Evolutionary conservation across 164 flowering plant species (phyloP).

Genomic region (Sedum album): DNA sequence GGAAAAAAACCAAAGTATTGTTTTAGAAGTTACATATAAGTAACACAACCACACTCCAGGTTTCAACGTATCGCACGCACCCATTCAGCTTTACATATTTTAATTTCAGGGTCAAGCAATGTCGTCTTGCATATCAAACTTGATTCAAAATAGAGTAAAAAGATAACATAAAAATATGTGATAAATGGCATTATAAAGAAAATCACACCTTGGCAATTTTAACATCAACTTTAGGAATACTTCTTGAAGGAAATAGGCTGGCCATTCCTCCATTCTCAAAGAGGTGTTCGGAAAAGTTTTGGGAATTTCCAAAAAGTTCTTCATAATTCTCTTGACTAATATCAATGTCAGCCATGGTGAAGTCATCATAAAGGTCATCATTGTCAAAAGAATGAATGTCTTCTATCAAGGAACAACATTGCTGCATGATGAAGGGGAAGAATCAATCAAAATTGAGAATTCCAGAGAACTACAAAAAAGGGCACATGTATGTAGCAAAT

Average conservation of each 20-base stretch:
- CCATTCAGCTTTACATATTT: neutral
- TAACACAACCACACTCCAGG: neutral
- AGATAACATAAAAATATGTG: too few relatives aligned
- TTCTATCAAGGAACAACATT: conserved; percentile 28
- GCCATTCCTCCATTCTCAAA: neutral
- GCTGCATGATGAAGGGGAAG: neutral
- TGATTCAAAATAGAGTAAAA: too few relatives aligned
- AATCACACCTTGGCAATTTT: conserved; percentile 42
- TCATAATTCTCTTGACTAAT: neutral
- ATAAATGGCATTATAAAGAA: too few relatives aligned
- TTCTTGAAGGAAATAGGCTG: neutral
- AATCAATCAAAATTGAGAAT: neutral
- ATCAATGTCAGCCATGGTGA: neutral
- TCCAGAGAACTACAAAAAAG: neutral
- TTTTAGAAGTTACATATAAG: neutral
- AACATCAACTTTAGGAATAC: conserved; percentile 39
- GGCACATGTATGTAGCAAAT: neutral
- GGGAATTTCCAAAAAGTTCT: neutral
- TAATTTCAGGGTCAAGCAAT: too few relatives aligned
- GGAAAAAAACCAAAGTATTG: neutral
- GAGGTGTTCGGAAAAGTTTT: neutral
- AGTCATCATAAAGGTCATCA: neutral
- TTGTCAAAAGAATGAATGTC: neutral
- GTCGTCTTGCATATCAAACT: too few relatives aligned
- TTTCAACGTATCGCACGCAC: neutral